Conservation (phyloP, 176 grass and related monocot genomes). For the Typha latifolia region DNA sequence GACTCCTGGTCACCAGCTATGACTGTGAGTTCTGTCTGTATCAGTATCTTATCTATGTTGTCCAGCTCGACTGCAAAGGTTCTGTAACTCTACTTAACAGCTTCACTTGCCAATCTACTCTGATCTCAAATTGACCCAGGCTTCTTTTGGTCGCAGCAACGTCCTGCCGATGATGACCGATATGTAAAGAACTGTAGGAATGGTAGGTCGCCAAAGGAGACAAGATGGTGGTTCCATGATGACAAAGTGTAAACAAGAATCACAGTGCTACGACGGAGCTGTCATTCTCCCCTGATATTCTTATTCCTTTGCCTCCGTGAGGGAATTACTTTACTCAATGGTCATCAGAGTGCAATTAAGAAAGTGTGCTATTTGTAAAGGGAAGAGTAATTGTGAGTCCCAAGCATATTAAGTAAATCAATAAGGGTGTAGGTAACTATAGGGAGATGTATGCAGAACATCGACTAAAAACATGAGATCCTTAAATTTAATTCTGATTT, state of each 20-base stretch:
- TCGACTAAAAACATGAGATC: too few relatives aligned
- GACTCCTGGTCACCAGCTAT: slow-evolving; percentile 89
- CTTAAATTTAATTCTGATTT: too few relatives aligned
- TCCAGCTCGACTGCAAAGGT: slow-evolving; percentile 87
- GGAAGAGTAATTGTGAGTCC: too few relatives aligned
- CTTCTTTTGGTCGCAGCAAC: slow-evolving; percentile 9
- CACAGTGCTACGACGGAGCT: neutral
- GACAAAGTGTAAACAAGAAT: slow-evolving; percentile 4
- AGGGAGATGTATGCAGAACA: too few relatives aligned
- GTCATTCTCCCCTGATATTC: neutral
- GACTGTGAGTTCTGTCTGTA: slow-evolving; percentile 82
- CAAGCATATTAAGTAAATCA: too few relatives aligned
- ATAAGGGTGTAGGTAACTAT: too few relatives aligned
- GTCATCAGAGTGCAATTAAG: too few relatives aligned
- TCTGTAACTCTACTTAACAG: neutral
- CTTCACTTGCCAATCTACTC: neutral
- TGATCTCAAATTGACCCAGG: neutral
- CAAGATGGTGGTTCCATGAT: slow-evolving; percentile 18
- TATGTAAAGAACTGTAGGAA: slow-evolving; percentile 16
- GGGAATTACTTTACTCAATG: too few relatives aligned
- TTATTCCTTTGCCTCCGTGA: too few relatives aligned
- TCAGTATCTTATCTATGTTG: slow-evolving; percentile 86
- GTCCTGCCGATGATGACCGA: slow-evolving; percentile 4
- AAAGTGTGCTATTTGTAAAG: too few relatives aligned
- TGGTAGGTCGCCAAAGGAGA: slow-evolving; percentile 8